These are phyloP conservation scores for Paulownia fortunei DNA, from an alignment of 257 asterid species.

Conservation along the genomic window DNA sequence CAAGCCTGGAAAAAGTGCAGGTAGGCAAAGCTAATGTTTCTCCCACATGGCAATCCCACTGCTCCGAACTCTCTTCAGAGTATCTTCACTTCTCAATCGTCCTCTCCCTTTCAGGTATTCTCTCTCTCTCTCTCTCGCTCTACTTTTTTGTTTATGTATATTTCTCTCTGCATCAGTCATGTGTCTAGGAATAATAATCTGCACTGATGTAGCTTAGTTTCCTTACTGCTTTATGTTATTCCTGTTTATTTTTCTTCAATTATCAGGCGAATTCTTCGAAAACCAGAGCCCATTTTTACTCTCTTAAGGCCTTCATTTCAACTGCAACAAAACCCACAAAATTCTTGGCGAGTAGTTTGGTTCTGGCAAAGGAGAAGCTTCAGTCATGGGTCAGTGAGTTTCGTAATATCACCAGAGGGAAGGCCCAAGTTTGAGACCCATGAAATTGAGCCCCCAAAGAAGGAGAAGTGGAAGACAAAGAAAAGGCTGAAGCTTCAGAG, in stretches of 20 bases:
- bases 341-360: conserved; percentile 22
- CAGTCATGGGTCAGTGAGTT: conserved; percentile 65
- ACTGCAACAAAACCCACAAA: conserved; percentile 31
- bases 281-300: conserved; percentile 33
- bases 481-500: conserved; percentile 72
- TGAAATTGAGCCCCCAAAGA: conserved; percentile 78
- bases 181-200: neutral
- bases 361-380: conserved; percentile 49
- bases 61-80: conserved; percentile 38
- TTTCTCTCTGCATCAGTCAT: neutral
- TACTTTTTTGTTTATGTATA: neutral
- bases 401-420: conserved; percentile 78
- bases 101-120: conserved; percentile 29
- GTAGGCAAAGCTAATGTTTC: conserved; percentile 27
- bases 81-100: conserved; percentile 31
- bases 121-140: neutral
- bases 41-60: conserved; percentile 40
- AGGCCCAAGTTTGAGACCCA: conserved; percentile 76
- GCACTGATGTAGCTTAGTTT: neutral
- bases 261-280: conserved; percentile 43
- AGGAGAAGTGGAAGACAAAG: conserved; percentile 88
- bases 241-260: neutral
- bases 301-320: conserved; percentile 33
- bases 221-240: neutral
- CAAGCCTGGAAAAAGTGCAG: conserved; percentile 19